Evolutionary conservation across 352 stramenopile genomes (phyloP).

Genomic region (Aphanomyces stellatus): DNA sequence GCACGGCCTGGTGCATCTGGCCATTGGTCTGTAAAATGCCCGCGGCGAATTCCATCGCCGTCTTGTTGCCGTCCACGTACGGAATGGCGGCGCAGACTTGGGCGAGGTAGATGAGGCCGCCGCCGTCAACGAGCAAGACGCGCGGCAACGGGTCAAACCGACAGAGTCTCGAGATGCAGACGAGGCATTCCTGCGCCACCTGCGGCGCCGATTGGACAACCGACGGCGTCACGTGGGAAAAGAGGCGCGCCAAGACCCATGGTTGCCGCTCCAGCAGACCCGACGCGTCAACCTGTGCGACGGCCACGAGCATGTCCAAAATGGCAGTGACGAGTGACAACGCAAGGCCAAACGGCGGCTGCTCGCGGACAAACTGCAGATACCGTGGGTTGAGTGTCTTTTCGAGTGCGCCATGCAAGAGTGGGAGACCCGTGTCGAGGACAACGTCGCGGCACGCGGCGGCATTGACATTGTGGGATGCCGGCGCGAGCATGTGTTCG

Average conservation of each 20-base stretch:
- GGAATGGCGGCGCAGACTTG: slow-evolving; percentile 32
- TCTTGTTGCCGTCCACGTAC: neutral
- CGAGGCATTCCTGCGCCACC: slow-evolving; percentile 45
- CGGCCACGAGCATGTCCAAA: slow-evolving; percentile 49
- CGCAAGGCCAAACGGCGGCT: slow-evolving; percentile 25
- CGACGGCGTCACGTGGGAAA: slow-evolving; percentile 36
- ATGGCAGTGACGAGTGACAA: slow-evolving; percentile 23
- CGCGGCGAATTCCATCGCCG: slow-evolving; percentile 28
- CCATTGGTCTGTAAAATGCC: slow-evolving; percentile 23
- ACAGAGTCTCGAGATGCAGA: slow-evolving; percentile 53
- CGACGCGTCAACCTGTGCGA: slow-evolving; percentile 34
- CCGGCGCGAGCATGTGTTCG: slow-evolving; percentile 39
- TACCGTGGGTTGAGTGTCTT: slow-evolving; percentile 63
- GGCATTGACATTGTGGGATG: slow-evolving; percentile 42
- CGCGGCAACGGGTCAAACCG: slow-evolving; percentile 42
- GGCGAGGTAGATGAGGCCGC: slow-evolving; percentile 55
- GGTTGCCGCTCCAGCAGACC: slow-evolving; percentile 49
- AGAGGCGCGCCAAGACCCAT: slow-evolving; percentile 42
- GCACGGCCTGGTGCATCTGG: slow-evolving; percentile 28
- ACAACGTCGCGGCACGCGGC: slow-evolving; percentile 47
- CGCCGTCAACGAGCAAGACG: slow-evolving; percentile 42
- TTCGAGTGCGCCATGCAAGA: slow-evolving; percentile 48
- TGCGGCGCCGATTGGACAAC: slow-evolving; percentile 36
- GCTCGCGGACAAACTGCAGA: slow-evolving; percentile 48
- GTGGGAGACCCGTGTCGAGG: slow-evolving; percentile 37